Conservation (phyloP, 371 early-diverging fungal genomes). For the Mucor saturninus region DNA sequence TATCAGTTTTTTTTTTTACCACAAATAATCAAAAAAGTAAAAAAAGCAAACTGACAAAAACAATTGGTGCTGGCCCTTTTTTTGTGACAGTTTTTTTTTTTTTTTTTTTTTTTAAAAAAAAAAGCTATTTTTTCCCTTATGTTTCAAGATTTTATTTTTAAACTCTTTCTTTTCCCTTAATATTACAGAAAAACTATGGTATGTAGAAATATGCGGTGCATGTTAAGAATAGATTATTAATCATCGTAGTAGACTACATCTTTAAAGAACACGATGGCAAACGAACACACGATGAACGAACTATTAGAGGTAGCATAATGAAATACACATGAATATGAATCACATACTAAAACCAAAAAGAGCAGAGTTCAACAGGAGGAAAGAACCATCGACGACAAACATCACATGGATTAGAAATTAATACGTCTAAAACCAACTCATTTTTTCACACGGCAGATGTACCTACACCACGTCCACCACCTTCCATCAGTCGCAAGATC, state of each 20-base stretch:
- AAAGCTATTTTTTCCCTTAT: background rate
- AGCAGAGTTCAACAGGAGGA: background rate
- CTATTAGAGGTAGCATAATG: background rate
- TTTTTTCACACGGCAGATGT: slow-evolving; percentile 40
- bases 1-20: too few relatives aligned
- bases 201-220: background rate
- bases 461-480: slow-evolving; percentile 47
- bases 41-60: background rate
- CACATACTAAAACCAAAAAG: background rate
- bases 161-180: background rate
- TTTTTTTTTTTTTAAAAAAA: background rate
- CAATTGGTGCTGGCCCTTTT: slow-evolving; percentile 3
- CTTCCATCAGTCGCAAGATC: slow-evolving; percentile 34
- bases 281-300: background rate
- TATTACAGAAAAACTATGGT: background rate
- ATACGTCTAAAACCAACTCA: slow-evolving; percentile 44
- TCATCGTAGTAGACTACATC: background rate
- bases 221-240: background rate
- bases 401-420: slow-evolving; percentile 43
- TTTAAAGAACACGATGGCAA: background rate
- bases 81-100: slow-evolving; percentile 1
- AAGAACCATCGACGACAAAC: slow-evolving; percentile 35
- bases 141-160: background rate
- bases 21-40: background rate
- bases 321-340: background rate